Conservation (phyloP, 139 green algal genomes). For the Coelastrella sp. region DNA sequence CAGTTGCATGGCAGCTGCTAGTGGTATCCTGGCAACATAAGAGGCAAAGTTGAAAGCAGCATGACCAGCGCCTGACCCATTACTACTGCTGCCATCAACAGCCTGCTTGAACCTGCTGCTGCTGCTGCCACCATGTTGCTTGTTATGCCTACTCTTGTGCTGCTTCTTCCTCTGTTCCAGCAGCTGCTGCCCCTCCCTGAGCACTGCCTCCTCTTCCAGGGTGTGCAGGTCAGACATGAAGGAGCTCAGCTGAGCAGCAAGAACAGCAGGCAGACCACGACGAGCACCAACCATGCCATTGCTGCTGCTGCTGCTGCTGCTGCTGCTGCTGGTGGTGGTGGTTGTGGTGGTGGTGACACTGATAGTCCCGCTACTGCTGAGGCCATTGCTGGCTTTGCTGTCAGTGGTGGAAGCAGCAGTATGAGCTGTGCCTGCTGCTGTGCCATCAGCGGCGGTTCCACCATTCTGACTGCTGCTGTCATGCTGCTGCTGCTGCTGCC, state of each 20-base stretch:
- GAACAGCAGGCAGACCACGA: not conserved
- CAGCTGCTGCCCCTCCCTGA: not conserved
- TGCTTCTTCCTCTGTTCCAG: conserved; percentile 18
- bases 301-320: conserved; percentile 35
- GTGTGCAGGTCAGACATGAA: not conserved
- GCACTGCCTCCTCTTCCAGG: conserved; percentile 31
- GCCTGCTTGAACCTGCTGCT: conserved; percentile 11
- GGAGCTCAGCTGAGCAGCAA: not conserved
- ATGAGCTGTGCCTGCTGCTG: not conserved
- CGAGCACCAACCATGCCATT: conserved; percentile 7
- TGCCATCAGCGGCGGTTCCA: too few relatives aligned
- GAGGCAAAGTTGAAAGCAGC: conserved; percentile 39
- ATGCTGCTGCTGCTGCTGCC: conserved; percentile 18
- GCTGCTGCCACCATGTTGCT: not conserved
- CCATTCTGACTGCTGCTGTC: not conserved
- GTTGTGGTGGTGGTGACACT: conserved; percentile 2
- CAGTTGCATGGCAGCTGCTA: conserved; percentile 24
- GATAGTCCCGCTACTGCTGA: not conserved
- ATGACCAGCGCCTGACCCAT: not conserved
- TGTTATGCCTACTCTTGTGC: conserved; percentile 6
- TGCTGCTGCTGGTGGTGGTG: not conserved
- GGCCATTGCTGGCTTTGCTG: not conserved
- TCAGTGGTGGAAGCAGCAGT: not conserved
- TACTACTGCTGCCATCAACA: not conserved
- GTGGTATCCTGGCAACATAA: conserved; percentile 40